Percentiles rank a stretch among this genome's conserved stretches.
phyloP scores from a whole-genome alignment of 192 early-diverging fungal species.

The Rhizoclosmatium globosum region DNA sequence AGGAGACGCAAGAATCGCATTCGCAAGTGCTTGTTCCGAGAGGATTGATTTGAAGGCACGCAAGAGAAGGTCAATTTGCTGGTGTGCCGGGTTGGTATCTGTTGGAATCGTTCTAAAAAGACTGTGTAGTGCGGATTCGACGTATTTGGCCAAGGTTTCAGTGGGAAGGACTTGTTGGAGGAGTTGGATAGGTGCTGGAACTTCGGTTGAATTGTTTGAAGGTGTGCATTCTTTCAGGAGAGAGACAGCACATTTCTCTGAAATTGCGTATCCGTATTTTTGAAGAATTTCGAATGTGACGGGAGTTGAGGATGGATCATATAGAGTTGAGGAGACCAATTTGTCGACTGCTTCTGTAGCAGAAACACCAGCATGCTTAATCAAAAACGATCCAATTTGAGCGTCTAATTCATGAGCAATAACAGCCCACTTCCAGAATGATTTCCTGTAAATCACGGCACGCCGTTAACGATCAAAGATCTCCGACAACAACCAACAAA shows the following conservation, averaged over 20 bases:
- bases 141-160: not conserved
- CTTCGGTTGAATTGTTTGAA: not conserved
- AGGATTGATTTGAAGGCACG: slow-evolving; percentile 7
- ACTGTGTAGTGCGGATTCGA: not conserved
- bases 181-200: not conserved
- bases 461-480: not conserved
- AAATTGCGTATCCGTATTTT: not conserved
- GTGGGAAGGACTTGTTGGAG: slow-evolving; percentile 1
- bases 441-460: not conserved
- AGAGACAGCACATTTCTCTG: not conserved
- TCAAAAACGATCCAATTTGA: slow-evolving; percentile 1
- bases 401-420: slow-evolving; percentile 7
- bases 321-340: not conserved
- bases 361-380: not conserved
- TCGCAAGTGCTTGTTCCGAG: not conserved
- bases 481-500: not conserved
- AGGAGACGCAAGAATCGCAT: slow-evolving; percentile 13
- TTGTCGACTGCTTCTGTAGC: slow-evolving; percentile 6
- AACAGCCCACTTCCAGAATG: not conserved
- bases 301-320: not conserved
- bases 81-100: not conserved
- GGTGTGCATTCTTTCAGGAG: not conserved
- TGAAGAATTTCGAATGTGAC: not conserved
- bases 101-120: slow-evolving; percentile 16
- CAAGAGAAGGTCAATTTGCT: slow-evolving; percentile 12